phyloP scores from a whole-genome alignment of 1,284 basidiomycete genomes.

The Puccinia polysora region DNA sequence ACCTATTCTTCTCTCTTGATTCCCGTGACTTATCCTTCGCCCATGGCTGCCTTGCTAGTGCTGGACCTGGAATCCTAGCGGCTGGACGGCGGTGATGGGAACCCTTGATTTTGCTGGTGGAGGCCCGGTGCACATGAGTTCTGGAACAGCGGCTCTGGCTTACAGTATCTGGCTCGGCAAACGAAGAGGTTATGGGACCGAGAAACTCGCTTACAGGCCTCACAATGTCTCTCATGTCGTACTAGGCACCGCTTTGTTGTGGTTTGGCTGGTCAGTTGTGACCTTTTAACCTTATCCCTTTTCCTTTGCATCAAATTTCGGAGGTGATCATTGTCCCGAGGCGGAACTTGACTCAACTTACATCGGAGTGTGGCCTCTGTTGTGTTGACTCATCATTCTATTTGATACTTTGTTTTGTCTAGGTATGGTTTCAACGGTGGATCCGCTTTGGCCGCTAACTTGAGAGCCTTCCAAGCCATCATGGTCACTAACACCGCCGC shows the following conservation, averaged over 20 bases:
- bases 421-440: conserved; percentile 53
- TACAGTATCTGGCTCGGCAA: conserved; percentile 54
- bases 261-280: conserved; percentile 51
- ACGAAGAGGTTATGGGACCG: conserved; percentile 55
- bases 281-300: not conserved
- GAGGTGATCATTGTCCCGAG: too few relatives aligned
- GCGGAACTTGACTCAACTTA: too few relatives aligned
- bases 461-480: conserved; percentile 55
- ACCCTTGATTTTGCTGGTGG: conserved; percentile 54
- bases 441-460: conserved; percentile 54
- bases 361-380: too few relatives aligned
- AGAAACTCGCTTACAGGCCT: conserved; percentile 54
- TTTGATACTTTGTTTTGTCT: conserved; percentile 24
- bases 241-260: conserved; percentile 55
- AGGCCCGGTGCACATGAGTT: conserved; percentile 53
- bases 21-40: not conserved
- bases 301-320: too few relatives aligned
- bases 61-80: conserved; percentile 51
- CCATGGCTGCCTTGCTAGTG: not conserved
- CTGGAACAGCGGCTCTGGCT: conserved; percentile 47
- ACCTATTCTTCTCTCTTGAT: not conserved
- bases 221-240: conserved; percentile 54
- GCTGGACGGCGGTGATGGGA: conserved; percentile 52
- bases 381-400: not conserved
- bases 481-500: conserved; percentile 55